Evolutionary conservation across 768 basidiomycete species (phyloP), one percentile per base, ranked within the genome.

Genomic region (Tricholoma saponaceum): DNA sequence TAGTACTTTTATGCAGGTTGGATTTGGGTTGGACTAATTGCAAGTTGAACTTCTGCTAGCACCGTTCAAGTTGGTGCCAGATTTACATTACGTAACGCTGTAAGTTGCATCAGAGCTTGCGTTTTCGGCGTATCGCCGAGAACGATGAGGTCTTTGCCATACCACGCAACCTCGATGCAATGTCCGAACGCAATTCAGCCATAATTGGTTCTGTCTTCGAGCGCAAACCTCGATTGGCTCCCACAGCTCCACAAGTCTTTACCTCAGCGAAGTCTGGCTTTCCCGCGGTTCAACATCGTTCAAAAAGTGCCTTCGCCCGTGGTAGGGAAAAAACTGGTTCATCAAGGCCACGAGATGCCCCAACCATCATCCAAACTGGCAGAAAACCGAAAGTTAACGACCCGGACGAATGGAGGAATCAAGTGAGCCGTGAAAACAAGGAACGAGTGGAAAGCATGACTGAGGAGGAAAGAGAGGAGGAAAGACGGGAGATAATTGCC

Each of bases 391-490:
- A 59, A 50, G 47, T 65, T 16, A 33, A 59, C 12, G 65, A 65
- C 16, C 33, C 68, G 1, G 69, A 74, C 59, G 73, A 75, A 50
- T 85, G 87, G 80, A 74, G 82, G 55, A 71, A 70, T 9, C 83
- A 83, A 63, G 81, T 86, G 54, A 84, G 82, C 62, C 75, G 76
- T 55, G 89, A 92, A 65, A 95, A 95, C 61, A 76, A 80, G 57
- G 69, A 72, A 10, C 71, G 73, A 26, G 80, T 95, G 1, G 82
- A 81, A 16, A 69, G 65, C 1, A 95, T 95, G 94, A 78, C 80
- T 2, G 80, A 82, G 10, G 83, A 83, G 14, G 89, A 95, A 67
- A 76, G 85, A 9, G 83, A 86, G 59, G 69, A 80, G 52, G 92
- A 89, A 68, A 75, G 77, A 44, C 72, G 72, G 52, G 83, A 91